Evolutionary conservation across 2,329 filamentous ascomycete genomes (phyloP).

Genomic region (Neofusicoccum umdonicola): DNA sequence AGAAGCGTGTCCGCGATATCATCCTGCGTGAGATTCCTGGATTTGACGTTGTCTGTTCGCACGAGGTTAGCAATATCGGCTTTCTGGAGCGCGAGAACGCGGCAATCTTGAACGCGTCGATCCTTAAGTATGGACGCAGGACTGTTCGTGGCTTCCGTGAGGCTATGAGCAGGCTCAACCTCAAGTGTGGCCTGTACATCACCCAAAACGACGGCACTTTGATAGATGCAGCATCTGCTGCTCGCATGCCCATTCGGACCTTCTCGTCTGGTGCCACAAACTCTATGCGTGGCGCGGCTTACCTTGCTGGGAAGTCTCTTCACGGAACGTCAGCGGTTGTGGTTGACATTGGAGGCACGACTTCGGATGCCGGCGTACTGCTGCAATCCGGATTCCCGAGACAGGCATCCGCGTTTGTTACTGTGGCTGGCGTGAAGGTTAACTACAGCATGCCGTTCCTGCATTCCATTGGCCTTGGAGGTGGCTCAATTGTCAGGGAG

Average conservation of each 20-base stretch:
- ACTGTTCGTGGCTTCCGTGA: conserved; percentile 47
- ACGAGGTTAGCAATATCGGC: conserved; percentile 51
- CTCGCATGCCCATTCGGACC: conserved; percentile 50
- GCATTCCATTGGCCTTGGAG: conserved; percentile 54
- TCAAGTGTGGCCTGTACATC: conserved; percentile 50
- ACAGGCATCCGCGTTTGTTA: conserved; percentile 61
- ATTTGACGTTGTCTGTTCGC: conserved; percentile 52
- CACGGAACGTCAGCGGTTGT: conserved; percentile 36
- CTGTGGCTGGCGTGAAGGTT: conserved; percentile 62
- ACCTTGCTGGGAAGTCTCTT: conserved; percentile 30
- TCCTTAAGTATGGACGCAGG: conserved; percentile 45
- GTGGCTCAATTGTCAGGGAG: conserved; percentile 55
- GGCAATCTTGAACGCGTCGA: conserved; percentile 50
- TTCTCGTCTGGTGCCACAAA: conserved; percentile 55
- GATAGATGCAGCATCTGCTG: conserved; percentile 46
- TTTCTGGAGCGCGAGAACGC: conserved; percentile 54
- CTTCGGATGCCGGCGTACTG: conserved; percentile 62
- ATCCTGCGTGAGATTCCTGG: conserved; percentile 47
- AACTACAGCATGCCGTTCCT: conserved; percentile 38
- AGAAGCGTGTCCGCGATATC: conserved; percentile 50
- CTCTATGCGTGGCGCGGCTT: conserved; percentile 52
- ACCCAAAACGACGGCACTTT: conserved; percentile 55
- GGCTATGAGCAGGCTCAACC: conserved; percentile 45
- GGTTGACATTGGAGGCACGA: conserved; percentile 66
- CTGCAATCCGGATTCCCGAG: conserved; percentile 62